These are phyloP conservation scores for Sungouiella thailandica DNA, from an alignment of 805 yeast genomes.

Conservation along the genomic window DNA sequence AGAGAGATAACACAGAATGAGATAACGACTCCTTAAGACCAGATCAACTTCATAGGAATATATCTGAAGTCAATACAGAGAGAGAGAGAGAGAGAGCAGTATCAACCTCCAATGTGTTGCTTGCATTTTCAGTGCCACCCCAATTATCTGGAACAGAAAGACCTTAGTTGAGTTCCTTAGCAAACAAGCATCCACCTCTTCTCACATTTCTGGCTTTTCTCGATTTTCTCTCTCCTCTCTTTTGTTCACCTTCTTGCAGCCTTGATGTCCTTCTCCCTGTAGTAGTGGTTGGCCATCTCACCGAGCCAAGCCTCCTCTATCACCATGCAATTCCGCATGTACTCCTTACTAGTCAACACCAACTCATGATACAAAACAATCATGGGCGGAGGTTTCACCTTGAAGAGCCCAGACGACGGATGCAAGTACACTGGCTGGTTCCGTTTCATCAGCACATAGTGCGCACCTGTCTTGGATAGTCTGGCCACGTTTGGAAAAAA, in stretches of 20 bases:
- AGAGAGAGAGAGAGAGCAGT: no score
- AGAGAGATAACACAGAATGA: no score
- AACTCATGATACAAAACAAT: slow-evolving; percentile 76
- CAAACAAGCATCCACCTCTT: no score
- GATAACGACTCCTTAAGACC: no score
- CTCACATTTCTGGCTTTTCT: no score
- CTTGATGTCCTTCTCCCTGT: slow-evolving; percentile 23
- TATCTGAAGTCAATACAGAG: no score
- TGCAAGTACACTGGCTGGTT: slow-evolving; percentile 76
- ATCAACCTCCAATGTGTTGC: no score
- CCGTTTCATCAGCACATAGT: slow-evolving; percentile 60
- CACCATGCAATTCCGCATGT: slow-evolving; percentile 76
- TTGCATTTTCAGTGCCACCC: no score
- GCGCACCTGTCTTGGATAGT: slow-evolving; percentile 58
- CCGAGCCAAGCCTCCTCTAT: slow-evolving; percentile 67
- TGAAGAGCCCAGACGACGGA: slow-evolving; percentile 74
- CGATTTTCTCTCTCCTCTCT: not conserved
- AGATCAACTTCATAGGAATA: no score
- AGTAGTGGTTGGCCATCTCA: slow-evolving; percentile 69
- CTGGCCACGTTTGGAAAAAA: slow-evolving; percentile 64
- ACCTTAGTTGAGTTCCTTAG: no score
- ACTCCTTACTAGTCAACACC: slow-evolving; percentile 81
- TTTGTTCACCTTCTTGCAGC: not conserved
- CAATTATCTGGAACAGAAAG: no score
- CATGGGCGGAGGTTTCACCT: slow-evolving; percentile 66